Conservation (phyloP, 768 basidiomycete species). For the Lanmaoa rubissima region DNA sequence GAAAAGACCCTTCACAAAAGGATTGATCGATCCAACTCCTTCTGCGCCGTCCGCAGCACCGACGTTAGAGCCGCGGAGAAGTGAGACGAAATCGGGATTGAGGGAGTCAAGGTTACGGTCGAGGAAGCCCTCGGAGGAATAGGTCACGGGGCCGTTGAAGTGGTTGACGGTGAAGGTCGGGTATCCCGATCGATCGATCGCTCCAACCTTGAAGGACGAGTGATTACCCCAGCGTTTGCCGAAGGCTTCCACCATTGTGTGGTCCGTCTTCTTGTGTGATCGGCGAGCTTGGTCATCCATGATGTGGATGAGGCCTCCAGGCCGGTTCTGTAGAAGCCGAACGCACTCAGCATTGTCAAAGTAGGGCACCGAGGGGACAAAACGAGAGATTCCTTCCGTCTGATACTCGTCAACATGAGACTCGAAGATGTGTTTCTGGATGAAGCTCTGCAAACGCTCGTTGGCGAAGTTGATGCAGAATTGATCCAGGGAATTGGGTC, state of each 20-base stretch:
- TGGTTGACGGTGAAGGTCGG: constrained; percentile 91
- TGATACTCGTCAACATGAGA: constrained; percentile 79
- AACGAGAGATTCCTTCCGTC: constrained; percentile 71
- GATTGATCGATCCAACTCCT: constrained; percentile 78
- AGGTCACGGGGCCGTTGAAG: constrained; percentile 87
- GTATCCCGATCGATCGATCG: constrained; percentile 71
- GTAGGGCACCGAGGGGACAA: constrained; percentile 70
- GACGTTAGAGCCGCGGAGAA: constrained; percentile 63
- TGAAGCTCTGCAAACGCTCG: constrained; percentile 84
- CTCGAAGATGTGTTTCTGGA: constrained; percentile 79
- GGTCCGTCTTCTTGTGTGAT: constrained; percentile 86
- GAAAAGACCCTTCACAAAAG: constrained; percentile 90
- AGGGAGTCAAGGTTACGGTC: constrained; percentile 86
- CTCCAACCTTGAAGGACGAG: constrained; percentile 82
- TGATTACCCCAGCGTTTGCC: constrained; percentile 94
- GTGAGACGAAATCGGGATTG: constrained; percentile 89
- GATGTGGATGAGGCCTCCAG: constrained; percentile 92
- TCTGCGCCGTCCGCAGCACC: constrained; percentile 49
- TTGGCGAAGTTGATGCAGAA: constrained; percentile 97
- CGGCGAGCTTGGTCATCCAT: constrained; percentile 95
- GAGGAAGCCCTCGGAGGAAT: constrained; percentile 88
- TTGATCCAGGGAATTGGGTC: constrained; percentile 92
- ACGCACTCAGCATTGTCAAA: constrained; percentile 92
- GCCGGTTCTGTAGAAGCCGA: constrained; percentile 78
- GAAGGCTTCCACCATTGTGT: constrained; percentile 93